A percentile compares a stretch with the other conserved stretches of the same genome.
phyloP scores from a whole-genome alignment of 106 monocot genomes.

The Cymbidium sinense region DNA sequence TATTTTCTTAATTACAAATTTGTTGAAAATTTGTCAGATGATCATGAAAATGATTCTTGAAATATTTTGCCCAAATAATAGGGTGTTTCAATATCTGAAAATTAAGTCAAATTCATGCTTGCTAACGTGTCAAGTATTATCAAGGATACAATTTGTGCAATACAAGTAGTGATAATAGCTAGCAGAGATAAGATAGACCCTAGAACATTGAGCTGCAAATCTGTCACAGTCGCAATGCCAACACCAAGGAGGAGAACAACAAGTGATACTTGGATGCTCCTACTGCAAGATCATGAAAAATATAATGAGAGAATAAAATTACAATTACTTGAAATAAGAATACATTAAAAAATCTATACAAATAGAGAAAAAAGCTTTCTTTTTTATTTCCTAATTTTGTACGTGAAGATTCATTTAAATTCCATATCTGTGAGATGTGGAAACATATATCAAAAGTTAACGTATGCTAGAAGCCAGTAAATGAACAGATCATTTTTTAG shows the following conservation, averaged over 20 bases:
- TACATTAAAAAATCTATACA: not conserved
- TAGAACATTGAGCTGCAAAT: constrained; percentile 48
- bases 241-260: constrained; percentile 45
- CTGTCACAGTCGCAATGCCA: constrained; percentile 60
- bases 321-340: not conserved
- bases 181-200: constrained; percentile 45
- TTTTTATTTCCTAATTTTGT: not conserved
- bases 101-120: no score
- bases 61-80: no score
- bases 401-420: not conserved
- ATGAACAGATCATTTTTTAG: no score
- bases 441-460: no score
- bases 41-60: no score
- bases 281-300: constrained; percentile 17
- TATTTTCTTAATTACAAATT: no score
- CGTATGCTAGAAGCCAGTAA: no score
- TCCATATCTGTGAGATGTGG: no score
- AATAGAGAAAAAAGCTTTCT: not conserved
- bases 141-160: constrained; percentile 64
- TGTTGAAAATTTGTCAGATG: no score
- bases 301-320: not conserved
- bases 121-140: not conserved
- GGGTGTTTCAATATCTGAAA: no score
- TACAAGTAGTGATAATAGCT: constrained; percentile 50
- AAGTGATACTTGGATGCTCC: constrained; percentile 43